Base-by-base conservation (phyloP, 2,329 filamentous ascomycete species). In the Stachybotrys elegans region DNA sequence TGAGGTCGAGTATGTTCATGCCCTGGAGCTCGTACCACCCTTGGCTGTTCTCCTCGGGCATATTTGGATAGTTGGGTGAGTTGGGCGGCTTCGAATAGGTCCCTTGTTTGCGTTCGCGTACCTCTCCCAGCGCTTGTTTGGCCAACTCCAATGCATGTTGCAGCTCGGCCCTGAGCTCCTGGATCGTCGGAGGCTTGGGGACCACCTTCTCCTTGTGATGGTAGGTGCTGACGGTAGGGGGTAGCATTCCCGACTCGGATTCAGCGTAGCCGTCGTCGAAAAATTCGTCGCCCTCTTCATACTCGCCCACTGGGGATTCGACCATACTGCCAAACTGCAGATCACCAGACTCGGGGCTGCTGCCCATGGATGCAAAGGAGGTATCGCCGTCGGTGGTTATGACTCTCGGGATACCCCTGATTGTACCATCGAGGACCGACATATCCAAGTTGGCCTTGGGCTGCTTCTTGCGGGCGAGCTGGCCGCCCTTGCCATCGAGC, bases 191-290 rank as follows among this genome's bases (percentile, higher is more conserved):
- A 31, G 91, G 88, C 41, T 86, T 92, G 11, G 88, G 82, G 19
- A 95, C 76, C 45, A 84, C 83, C 56, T 90, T 88, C 48, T 88
- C 84, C 54, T 86, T 84, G 57, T 90, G 83, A 52, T 88, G 90
- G 66, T 97, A 98, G 4, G 93, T 98, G 74, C 91, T 96, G 32
- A 92, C 89, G 0, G 93, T 98, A 1, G 93, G 93, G n/a, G 93
- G 92, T 4, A 96, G 81, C 81, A 98, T 92, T 48, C 84, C 78
- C 22, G 81, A 78, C 47, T 89, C 86, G 17, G 75, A 73, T 46
- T 84, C 79, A 23, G 80, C 78, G 57, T 79, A 78, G 43, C 54
- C 62, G 22, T 83, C 79, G 35, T 81, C 79, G 39, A 71, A 77
- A 17, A 20, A 36, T 14, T 39, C 37, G 49, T 74, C 73, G 48